These are phyloP conservation scores for Fistulina hepatica DNA, from an alignment of 1,284 basidiomycete species.

Conservation along the genomic window DNA sequence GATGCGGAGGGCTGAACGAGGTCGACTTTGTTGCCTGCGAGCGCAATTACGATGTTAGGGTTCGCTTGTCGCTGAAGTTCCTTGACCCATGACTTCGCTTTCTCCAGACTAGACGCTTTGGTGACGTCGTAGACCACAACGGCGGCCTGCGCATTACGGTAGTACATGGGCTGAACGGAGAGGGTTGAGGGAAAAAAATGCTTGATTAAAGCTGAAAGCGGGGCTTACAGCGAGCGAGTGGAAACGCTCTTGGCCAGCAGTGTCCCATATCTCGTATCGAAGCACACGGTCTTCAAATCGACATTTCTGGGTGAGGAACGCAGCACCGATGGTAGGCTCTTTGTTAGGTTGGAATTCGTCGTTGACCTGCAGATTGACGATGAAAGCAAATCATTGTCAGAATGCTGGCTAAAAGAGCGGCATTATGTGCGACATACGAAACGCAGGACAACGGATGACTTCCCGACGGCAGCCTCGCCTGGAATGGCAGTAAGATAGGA, in stretches of 20 bases:
- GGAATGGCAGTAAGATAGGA: constrained; percentile 9
- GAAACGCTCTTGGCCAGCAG: constrained; percentile 91
- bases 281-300: constrained; percentile 84
- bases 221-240: constrained; percentile 75
- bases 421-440: constrained; percentile 84
- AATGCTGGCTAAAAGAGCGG: constrained; percentile 10
- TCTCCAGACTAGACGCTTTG: constrained; percentile 89
- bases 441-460: constrained; percentile 97
- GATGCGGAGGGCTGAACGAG: constrained; percentile 67
- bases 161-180: constrained; percentile 80
- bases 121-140: constrained; percentile 98
- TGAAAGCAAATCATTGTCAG: constrained; percentile 7
- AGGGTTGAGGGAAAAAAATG: constrained; percentile 10
- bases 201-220: constrained; percentile 4
- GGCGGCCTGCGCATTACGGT: constrained; percentile 96
- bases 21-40: constrained; percentile 94
- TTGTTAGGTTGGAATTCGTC: constrained; percentile 96
- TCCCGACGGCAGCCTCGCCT: constrained; percentile 99
- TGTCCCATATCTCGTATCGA: constrained; percentile 96
- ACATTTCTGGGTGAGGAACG: constrained; percentile 88
- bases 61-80: constrained; percentile 98
- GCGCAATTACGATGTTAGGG: constrained; percentile 97
- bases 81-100: constrained; percentile 99
- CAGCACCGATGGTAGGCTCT: constrained; percentile 96
- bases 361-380: constrained; percentile 49